A percentile compares a stretch with the other conserved stretches of the same genome.
These are phyloP conservation scores for Trapa incisa DNA, from an alignment of 345 rosid species.

Conservation along the genomic window DNA sequence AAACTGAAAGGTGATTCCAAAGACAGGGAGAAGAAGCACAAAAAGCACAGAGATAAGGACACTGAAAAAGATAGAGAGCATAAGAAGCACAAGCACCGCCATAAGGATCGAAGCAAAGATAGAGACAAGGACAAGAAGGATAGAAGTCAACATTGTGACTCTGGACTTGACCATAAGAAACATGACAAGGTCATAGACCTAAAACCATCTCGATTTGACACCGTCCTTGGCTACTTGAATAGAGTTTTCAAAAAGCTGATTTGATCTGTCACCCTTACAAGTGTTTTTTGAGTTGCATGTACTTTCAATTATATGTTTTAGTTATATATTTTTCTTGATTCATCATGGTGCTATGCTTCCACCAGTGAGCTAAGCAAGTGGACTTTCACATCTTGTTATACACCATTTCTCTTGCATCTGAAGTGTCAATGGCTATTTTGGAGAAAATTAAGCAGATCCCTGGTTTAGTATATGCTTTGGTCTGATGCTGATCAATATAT, in stretches of 20 bases:
- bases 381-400: no score
- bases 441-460: no score
- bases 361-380: no score
- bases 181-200: slow-evolving; percentile 59
- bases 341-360: no score
- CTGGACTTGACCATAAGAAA: slow-evolving; percentile 64
- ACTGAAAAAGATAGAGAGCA: slow-evolving; percentile 88
- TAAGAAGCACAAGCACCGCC: slow-evolving; percentile 81
- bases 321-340: no score
- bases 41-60: slow-evolving; percentile 74
- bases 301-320: no score
- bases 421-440: no score
- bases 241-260: not conserved
- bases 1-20: slow-evolving; percentile 67
- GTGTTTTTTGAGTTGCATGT: no score
- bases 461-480: not conserved
- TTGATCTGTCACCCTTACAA: no score
- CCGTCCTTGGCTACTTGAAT: slow-evolving; percentile 22
- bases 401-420: no score
- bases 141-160: slow-evolving; percentile 60
- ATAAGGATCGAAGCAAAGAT: slow-evolving; percentile 73
- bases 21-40: slow-evolving; percentile 90
- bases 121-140: slow-evolving; percentile 80
- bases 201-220: slow-evolving; percentile 7
- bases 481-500: not conserved